Base-by-base conservation (phyloP, 257 asterid genomes). In the Solanum tarijense region DNA sequence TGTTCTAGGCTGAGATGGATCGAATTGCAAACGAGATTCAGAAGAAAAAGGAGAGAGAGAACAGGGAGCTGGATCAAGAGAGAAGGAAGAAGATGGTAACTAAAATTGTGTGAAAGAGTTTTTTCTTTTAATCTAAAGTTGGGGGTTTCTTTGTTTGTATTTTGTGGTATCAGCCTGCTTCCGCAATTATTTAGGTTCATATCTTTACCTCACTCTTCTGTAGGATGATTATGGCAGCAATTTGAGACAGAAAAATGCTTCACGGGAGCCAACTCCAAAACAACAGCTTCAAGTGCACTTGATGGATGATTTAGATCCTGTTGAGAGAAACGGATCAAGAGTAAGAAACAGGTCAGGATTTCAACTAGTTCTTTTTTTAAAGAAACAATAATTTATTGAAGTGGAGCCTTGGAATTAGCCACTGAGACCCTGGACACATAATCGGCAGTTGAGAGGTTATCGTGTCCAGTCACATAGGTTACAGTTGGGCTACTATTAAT, bases 171-270 rank as follows among this genome's bases (percentile, higher is more conserved):
- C 98, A 96, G 98, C 95, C 89, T 94, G 98, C 94, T 96, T 96
- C 98, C 92, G 94, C 99, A 97, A 94, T 97, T 96, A 90, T 96
- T 94, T 95, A 95, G 96, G 98, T 94, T 96, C 97, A 96, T 96
- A 92, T 94, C 96, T 93, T 96, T 93, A 92, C 99, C 95, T 97
- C 98, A 91, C 95, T 94, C 98, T 96, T 90, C 97, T 97, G 99
- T 95, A 97, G 99, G 99, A 91, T 84, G 96, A 93, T 76, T 92
- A 92, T 89, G 92, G 82, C 89, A 91, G 90, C 89, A 88, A 85
- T 43, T 88, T 88, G 68, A 91, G 94, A 88, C 92, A 89, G 52
- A 89, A 87, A 79, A 86, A 88, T 89, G 83, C 89, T 89, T 89
- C 90, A 73, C 62, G 84, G 90, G 95, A 90, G 90, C 93, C 89